Conservation (phyloP, 371 early-diverging fungal genomes). For the Lichtheimia hyalospora region DNA sequence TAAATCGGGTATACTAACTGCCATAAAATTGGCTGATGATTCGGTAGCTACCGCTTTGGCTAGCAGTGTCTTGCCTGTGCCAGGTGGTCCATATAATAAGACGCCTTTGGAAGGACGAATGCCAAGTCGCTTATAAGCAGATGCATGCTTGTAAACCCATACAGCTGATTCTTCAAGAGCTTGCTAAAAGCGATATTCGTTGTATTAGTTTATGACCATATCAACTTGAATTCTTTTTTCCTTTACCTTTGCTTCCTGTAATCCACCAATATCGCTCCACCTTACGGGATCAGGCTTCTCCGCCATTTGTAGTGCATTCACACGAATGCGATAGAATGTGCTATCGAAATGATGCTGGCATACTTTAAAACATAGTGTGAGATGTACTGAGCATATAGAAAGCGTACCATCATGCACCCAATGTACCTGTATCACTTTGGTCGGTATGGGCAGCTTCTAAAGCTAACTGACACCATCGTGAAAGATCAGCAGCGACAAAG, state of each 20-base stretch:
- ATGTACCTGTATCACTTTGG: slow-evolving; percentile 11
- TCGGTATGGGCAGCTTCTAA: slow-evolving; percentile 20
- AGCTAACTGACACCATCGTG: slow-evolving; percentile 51
- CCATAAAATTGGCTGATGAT: slow-evolving; percentile 90
- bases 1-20: slow-evolving; percentile 91
- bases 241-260: slow-evolving; percentile 78
- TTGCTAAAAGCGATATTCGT: slow-evolving; percentile 16
- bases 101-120: slow-evolving; percentile 73
- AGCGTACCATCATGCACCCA: not conserved
- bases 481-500: slow-evolving; percentile 58
- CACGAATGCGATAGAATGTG: slow-evolving; percentile 30
- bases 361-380: not conserved
- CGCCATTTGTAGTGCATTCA: slow-evolving; percentile 45
- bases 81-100: slow-evolving; percentile 86
- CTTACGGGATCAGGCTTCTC: slow-evolving; percentile 53
- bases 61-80: slow-evolving; percentile 90
- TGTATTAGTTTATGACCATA: slow-evolving; percentile 1
- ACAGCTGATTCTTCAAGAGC: slow-evolving; percentile 90
- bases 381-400: not conserved
- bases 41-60: slow-evolving; percentile 93
- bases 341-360: slow-evolving; percentile 22
- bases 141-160: slow-evolving; percentile 79
- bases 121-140: slow-evolving; percentile 63
- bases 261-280: slow-evolving; percentile 96
- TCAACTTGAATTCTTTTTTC: too few species aligned